A percentile compares a stretch with the other conserved stretches of the same genome.
Evolutionary conservation across 768 basidiomycete species (phyloP).

Genomic region (Guyanaporus albipodus): DNA sequence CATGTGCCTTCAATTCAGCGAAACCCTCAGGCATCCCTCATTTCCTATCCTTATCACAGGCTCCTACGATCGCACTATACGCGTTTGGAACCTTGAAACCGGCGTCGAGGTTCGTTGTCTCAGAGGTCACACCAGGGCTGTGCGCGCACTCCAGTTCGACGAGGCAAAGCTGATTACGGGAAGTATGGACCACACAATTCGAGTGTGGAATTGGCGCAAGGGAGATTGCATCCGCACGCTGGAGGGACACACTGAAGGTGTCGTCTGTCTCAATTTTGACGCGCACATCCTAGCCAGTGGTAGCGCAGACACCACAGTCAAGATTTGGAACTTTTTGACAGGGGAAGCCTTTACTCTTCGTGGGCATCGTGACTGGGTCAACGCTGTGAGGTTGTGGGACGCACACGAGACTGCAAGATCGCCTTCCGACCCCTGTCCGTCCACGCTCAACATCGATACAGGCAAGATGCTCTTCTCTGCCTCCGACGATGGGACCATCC

Average conservation of each 20-base stretch:
- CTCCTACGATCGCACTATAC: constrained; percentile 90
- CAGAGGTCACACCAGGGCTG: constrained; percentile 87
- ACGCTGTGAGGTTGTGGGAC: constrained; percentile 93
- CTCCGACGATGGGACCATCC: constrained; percentile 91
- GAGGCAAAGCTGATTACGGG: constrained; percentile 93
- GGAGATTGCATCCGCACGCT: constrained; percentile 86
- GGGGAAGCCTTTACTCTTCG: constrained; percentile 89
- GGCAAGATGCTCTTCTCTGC: constrained; percentile 98
- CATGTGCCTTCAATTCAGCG: constrained; percentile 95
- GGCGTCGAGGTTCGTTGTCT: constrained; percentile 80
- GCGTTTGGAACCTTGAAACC: constrained; percentile 96
- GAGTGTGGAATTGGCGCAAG: constrained; percentile 94
- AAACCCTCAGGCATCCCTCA: constrained; percentile 73
- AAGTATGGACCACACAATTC: constrained; percentile 92
- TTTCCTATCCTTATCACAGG: constrained; percentile 97
- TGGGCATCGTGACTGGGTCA: constrained; percentile 96
- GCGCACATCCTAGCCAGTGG: constrained; percentile 89
- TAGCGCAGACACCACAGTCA: constrained; percentile 91
- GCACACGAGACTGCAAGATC: constrained; percentile 17
- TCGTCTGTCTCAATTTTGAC: constrained; percentile 90
- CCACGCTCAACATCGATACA: constrained; percentile 55
- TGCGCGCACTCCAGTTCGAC: constrained; percentile 93
- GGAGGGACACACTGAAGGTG: constrained; percentile 86
- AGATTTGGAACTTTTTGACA: constrained; percentile 90
- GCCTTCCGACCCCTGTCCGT: constrained; percentile 22